phyloP scores from a whole-genome alignment of 2,329 filamentous ascomycete genomes.

The Claviceps sp. region DNA sequence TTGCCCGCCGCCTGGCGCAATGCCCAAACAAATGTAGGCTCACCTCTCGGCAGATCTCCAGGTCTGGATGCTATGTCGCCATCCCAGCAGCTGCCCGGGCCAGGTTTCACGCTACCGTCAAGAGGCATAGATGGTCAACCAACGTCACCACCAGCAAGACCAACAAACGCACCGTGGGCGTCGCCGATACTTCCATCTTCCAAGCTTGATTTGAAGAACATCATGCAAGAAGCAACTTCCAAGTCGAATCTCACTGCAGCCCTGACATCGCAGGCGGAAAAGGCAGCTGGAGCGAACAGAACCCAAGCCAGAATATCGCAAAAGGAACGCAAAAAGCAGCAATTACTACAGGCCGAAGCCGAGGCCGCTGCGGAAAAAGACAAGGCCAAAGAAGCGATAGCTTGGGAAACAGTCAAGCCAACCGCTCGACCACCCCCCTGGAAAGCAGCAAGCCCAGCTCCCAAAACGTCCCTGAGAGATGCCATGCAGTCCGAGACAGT shows the following conservation, averaged over 20 bases:
- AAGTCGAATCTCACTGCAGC: conserved; percentile 41
- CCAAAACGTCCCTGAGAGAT: conserved; percentile 38
- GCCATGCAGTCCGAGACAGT: conserved; percentile 23
- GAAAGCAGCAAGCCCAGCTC: conserved; percentile 42
- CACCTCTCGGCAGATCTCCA: not conserved
- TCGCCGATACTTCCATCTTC: conserved; percentile 36
- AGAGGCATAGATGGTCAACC: not conserved
- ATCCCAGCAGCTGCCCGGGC: not conserved
- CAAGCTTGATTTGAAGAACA: conserved; percentile 62
- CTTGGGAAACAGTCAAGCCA: conserved; percentile 30
- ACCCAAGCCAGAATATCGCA: conserved; percentile 60
- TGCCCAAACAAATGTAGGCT: conserved; percentile 2
- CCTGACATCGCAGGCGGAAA: conserved; percentile 35
- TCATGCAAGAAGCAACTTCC: conserved; percentile 50
- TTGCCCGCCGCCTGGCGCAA: conserved; percentile 18
- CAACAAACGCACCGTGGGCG: conserved; percentile 33
- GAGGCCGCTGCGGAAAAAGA: conserved; percentile 26
- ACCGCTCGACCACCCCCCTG: conserved; percentile 44
- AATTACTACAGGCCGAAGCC: conserved; percentile 47
- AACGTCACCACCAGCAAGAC: conserved; percentile 3
- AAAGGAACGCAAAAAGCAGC: conserved; percentile 77
- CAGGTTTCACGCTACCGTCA: not conserved
- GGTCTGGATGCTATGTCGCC: not conserved
- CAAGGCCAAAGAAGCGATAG: conserved; percentile 16
- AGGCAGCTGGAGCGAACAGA: conserved; percentile 23